These are phyloP conservation scores for Backusella liffmaniae DNA, from an alignment of 192 early-diverging fungal species.

Conservation along the genomic window DNA sequence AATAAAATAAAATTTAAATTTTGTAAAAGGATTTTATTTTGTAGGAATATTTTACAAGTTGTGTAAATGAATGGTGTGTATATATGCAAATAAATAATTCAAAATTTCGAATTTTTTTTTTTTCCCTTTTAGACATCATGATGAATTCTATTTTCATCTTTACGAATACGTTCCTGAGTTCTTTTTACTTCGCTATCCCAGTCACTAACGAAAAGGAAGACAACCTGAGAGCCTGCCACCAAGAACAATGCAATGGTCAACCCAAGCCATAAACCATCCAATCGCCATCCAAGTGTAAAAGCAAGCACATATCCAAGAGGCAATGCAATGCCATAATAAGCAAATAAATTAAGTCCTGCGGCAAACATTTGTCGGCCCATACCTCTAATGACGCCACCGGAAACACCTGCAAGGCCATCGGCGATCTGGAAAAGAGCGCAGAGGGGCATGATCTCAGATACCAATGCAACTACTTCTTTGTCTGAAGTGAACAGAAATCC, in stretches of 20 bases:
- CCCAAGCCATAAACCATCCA: conserved; percentile 68
- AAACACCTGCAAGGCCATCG: conserved; percentile 59
- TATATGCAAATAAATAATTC: background rate
- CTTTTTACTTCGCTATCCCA: conserved; percentile 28
- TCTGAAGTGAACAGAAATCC: conserved; percentile 75
- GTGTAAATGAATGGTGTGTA: background rate
- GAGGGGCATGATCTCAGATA: conserved; percentile 74
- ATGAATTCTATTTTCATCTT: background rate
- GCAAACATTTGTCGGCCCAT: conserved; percentile 72
- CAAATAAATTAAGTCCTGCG: conserved; percentile 52
- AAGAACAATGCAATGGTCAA: conserved; percentile 46
- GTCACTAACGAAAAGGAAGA: conserved; percentile 25
- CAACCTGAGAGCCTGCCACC: background rate
- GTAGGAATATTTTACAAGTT: background rate
- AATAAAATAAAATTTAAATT: background rate
- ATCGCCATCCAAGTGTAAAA: conserved; percentile 50
- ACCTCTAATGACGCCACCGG: conserved; percentile 72
- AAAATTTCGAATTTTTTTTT: background rate
- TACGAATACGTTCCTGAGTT: conserved; percentile 15
- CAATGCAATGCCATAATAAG: conserved; percentile 67
- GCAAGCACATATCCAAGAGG: conserved; percentile 60
- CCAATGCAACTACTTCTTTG: conserved; percentile 60
- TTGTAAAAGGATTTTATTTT: background rate
- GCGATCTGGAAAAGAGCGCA: conserved; percentile 77
- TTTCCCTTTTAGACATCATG: background rate